Evolutionary conservation across 2,329 filamentous ascomycete species (phyloP), one percentile per base, ranked within the genome.

Genomic region (Stemphylium beticola): DNA sequence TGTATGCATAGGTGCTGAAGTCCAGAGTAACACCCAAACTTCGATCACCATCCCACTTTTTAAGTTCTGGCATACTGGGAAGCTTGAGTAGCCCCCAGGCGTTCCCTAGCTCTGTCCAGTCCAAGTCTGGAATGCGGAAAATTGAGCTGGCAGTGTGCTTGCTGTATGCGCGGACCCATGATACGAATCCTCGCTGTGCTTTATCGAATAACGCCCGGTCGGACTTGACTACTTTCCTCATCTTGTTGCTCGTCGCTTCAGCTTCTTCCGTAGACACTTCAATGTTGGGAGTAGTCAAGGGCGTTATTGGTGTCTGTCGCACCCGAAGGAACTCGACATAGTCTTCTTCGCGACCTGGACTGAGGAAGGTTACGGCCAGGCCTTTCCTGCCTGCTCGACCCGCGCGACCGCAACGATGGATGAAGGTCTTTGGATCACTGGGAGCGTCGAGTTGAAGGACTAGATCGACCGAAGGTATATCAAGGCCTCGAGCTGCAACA

Each of bases 141-240:
- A 99, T 98, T 68, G 92, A 96, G 55, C 86, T 88, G 1, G 93
- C 92, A 62, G 93, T 87, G 69, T 98, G 95, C 68, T 95, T 96
- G 71, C 86, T 90, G 77, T 98, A 98, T 63, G 91, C 90, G 71
- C 92, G 87, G 1, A 96, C 87, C 90, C 92, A 98, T 70, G 90
- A 93, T 18, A 98, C 93, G 66, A 99, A 98, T 0, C 88, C 95
- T 58, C 88, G 87, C 71, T 96, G 92, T 0, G 90, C 92, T 68
- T 96, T 95, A 73, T 97, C 92, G 72, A 95, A 88, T 10, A 95
- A 72, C 22, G 86, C 85, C 20, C 88, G 79, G 71, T 91, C 89
- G 34, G 78, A 74, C 24, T 79, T 77, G 11, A 87, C 83, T 3
- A 85, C 70, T 10, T 80, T 77, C 22, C 91, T 84, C 51, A 96